Conservation (phyloP, 148 eudicot genomes). For the Cornus suecica region DNA sequence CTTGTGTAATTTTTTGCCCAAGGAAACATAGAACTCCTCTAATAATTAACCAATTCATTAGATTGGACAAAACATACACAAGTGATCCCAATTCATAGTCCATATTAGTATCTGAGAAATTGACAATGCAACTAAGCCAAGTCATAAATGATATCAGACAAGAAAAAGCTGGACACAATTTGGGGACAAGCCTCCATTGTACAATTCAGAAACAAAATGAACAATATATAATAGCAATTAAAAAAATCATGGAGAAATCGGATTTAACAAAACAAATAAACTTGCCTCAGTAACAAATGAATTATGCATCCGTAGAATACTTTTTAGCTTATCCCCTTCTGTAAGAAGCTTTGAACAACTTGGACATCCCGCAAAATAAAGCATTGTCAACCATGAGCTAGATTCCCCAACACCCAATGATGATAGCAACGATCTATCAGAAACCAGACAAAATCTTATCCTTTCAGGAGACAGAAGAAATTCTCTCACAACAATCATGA, state of each 20-base stretch:
- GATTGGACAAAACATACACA: no score
- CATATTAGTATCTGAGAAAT: not conserved
- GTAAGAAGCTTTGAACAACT: constrained; percentile 52
- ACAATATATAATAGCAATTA: no score
- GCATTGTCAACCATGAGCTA: constrained; percentile 60
- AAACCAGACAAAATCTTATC: constrained; percentile 59
- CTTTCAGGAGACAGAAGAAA: constrained; percentile 76
- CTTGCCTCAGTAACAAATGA: constrained; percentile 60
- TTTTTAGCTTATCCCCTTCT: constrained; percentile 50
- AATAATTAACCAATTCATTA: not conserved
- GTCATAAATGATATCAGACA: not conserved
- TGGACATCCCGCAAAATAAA: constrained; percentile 65
- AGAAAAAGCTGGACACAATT: not conserved
- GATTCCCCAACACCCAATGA: constrained; percentile 51
- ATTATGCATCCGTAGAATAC: constrained; percentile 41
- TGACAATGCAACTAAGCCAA: not conserved
- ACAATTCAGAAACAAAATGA: no score
- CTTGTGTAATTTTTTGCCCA: constrained; percentile 6
- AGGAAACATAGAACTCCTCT: not conserved
- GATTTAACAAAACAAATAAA: not conserved
- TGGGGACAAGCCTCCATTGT: not conserved
- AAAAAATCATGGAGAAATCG: not conserved
- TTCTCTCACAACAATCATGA: constrained; percentile 47
- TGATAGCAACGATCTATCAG: constrained; percentile 58
- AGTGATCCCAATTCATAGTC: not conserved